phyloP scores from a whole-genome alignment of 106 monocot species.

The Dendrobium catenatum region DNA sequence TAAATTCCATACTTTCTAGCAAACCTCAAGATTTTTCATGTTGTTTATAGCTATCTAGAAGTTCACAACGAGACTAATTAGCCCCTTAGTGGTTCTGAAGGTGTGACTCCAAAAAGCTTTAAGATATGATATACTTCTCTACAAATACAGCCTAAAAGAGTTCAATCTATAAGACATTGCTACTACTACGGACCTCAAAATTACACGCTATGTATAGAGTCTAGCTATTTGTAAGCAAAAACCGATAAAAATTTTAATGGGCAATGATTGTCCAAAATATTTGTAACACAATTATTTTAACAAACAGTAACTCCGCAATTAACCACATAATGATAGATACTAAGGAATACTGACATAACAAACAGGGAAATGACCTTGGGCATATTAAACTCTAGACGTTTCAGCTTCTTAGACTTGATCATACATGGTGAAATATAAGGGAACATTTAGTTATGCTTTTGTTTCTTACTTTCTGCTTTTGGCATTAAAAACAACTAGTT shows the following conservation, averaged over 20 bases:
- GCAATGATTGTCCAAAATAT: no score
- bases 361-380: no score
- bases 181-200: neutral
- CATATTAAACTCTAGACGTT: no score
- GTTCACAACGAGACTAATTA: neutral
- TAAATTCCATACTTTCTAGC: neutral
- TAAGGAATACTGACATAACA: no score
- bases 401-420: no score
- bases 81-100: neutral
- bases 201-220: neutral
- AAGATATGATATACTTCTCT: neutral
- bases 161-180: neutral
- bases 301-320: neutral
- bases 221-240: neutral
- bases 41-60: neutral
- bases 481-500: no score
- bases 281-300: no score
- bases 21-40: neutral
- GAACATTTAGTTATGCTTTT: no score
- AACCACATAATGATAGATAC: neutral
- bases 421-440: no score
- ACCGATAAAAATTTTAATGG: no score
- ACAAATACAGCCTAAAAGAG: neutral
- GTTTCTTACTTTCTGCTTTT: no score
- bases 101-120: neutral